Conservation (phyloP, 2,329 filamentous ascomycete genomes). For the Exserohilum rostratum region DNA sequence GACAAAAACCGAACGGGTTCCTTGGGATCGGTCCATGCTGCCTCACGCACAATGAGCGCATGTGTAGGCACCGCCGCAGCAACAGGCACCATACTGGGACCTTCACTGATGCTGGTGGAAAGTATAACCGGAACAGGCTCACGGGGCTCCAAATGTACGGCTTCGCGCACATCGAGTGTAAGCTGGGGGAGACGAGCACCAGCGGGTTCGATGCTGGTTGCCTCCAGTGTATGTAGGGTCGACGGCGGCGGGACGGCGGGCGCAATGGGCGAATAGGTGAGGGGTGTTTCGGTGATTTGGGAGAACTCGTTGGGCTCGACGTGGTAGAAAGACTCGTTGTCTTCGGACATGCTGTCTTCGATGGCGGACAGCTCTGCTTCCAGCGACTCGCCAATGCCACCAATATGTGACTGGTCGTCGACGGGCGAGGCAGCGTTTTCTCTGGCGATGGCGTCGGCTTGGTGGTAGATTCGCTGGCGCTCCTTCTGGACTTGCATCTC, state of each 20-base stretch:
- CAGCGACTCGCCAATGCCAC: constrained; percentile 17
- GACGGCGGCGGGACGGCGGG: not conserved
- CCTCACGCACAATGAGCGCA: not conserved
- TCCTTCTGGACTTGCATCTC: constrained; percentile 29
- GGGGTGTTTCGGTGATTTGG: constrained; percentile 1
- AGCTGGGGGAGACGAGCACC: not conserved
- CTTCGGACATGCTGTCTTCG: not conserved
- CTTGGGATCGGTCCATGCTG: not conserved
- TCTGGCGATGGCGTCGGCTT: constrained; percentile 14
- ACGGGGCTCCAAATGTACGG: not conserved
- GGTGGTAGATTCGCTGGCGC: constrained; percentile 13
- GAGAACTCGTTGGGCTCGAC: constrained; percentile 17
- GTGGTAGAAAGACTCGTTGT: constrained; percentile 7
- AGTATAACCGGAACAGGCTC: not conserved
- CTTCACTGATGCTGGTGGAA: not conserved
- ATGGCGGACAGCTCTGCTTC: constrained; percentile 20
- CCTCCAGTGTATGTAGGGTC: not conserved
- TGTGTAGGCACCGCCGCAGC: not conserved
- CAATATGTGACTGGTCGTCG: constrained; percentile 10
- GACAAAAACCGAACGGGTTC: not conserved
- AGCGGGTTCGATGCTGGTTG: constrained; percentile 8
- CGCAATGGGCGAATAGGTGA: constrained; percentile 9
- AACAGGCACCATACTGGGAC: not conserved
- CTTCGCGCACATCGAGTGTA: constrained; percentile 1
- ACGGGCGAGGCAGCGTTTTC: constrained; percentile 19